A percentile compares a stretch with the other conserved stretches of the same genome.
phyloP scores from a whole-genome alignment of 2,329 filamentous ascomycete species.

The Didymella sp. region DNA sequence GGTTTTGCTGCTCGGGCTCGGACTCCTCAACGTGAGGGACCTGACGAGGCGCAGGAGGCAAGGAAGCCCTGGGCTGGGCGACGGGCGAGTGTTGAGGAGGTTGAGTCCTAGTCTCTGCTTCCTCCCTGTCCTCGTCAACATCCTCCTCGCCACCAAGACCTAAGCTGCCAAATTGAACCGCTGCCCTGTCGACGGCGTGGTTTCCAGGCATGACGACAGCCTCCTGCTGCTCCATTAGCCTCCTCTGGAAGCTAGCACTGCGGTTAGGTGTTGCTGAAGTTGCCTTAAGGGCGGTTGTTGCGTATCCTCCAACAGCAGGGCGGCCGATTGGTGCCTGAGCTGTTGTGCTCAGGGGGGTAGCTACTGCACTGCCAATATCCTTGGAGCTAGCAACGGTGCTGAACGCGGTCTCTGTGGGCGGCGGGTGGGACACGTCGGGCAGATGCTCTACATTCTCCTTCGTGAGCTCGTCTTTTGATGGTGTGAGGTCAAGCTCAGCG shows the following conservation, averaged over 20 bases:
- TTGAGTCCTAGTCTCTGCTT: conserved; percentile 91
- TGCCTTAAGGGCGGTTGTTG: conserved; percentile 82
- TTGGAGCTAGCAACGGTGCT: conserved; percentile 89
- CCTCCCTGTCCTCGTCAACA: conserved; percentile 92
- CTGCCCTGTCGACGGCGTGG: conserved; percentile 88
- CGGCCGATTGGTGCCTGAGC: conserved; percentile 65
- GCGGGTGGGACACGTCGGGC: conserved; percentile 78
- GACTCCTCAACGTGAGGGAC: conserved; percentile 51
- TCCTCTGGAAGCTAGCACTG: conserved; percentile 81
- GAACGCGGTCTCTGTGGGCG: conserved; percentile 80
- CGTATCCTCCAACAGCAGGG: conserved; percentile 74
- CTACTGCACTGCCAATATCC: conserved; percentile 67
- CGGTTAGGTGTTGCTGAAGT: conserved; percentile 66
- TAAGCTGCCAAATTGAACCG: conserved; percentile 96
- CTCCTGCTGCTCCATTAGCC: conserved; percentile 92
- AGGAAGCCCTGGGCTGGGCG: conserved; percentile 80
- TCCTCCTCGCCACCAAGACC: conserved; percentile 77
- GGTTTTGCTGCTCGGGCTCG: conserved; percentile 49
- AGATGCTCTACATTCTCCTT: conserved; percentile 92
- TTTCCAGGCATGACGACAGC: conserved; percentile 98
- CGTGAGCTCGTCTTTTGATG: conserved; percentile 83
- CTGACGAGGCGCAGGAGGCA: conserved; percentile 73
- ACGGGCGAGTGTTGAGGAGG: conserved; percentile 92
- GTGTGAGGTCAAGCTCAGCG: conserved; percentile 61
- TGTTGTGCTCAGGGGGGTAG: conserved; percentile 64